Base-by-base conservation (phyloP, 2,329 filamentous ascomycete species). In the Penicillium occitanis region DNA sequence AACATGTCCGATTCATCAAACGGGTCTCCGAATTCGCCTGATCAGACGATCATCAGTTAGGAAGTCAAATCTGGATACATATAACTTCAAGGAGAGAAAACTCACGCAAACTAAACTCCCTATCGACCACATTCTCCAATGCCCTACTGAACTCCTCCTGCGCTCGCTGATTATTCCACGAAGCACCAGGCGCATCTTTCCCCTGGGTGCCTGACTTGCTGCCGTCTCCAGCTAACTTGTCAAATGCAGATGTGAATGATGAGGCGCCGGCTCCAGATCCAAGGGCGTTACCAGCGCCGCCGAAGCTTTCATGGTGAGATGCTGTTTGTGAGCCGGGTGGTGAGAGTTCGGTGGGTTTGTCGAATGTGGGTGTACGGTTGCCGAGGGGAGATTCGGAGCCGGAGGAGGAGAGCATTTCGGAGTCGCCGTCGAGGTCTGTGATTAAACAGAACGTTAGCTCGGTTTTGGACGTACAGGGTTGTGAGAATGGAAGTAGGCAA, bases 121-220 rank as follows among this genome's bases (percentile, higher is more conserved):
- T 80, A 72, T 88, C 84, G 59, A 85, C 71, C 57, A 88, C 70
- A 68, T 71, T 72, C 33, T 83, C 81, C 78, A 80, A 79, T 19
- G 82, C 83, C 30, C 83, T 78, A 51, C 81, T 76, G 69, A 80
- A 83, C 64, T 88, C 86, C 67, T 88, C 86, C 68, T 82, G 74
- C 5, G 84, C 83, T 71, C 86, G 87, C 74, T 84, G 85, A 68
- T 80, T 86, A 69, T 80, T 80, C 85, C 85, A 88, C 8, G 77
- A 77, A 55, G 81, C 82, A 2, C 85, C 82, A 7, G 84, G 83
- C 67, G 78, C 76, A 42, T 82, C 77, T 61, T 78, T 78, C 66
- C 70, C 70, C 69, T 68, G 68, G 22, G 55, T 48, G n/a, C 19
- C 42, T n/a, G 42, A 51, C 35, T 66, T 63, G 30, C 22, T 42